A percentile compares a stretch with the other conserved stretches of the same genome.
Evolutionary conservation across 1,139 yeast species (phyloP).

Genomic region (Saccharomyces hybrid): DNA sequence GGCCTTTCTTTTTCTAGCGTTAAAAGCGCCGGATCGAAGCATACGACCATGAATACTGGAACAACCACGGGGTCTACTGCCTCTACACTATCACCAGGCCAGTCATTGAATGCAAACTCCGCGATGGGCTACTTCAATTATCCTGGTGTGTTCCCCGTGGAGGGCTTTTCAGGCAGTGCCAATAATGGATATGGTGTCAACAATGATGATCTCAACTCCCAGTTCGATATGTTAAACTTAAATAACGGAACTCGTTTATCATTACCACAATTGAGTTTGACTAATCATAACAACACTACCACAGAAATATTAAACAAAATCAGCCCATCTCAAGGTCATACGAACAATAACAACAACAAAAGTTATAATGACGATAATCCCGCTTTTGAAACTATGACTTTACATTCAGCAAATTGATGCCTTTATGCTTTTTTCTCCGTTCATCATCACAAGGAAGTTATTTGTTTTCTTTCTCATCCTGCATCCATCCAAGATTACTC

Average conservation of each 20-base stretch:
- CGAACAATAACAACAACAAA: conserved; percentile 2
- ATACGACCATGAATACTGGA: background rate
- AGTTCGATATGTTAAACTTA: conserved; percentile 26
- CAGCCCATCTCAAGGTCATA: background rate
- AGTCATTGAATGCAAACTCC: conserved; percentile 3
- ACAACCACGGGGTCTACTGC: conserved; percentile 1
- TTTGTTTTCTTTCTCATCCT: background rate
- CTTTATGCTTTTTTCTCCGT: background rate
- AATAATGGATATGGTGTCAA: conserved; percentile 12
- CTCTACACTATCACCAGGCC: conserved; percentile 2
- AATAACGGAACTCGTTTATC: conserved; percentile 29
- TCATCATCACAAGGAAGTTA: background rate
- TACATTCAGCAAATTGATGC: background rate
- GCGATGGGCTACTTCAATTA: conserved; percentile 23
- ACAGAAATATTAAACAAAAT: background rate
- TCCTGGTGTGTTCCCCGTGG: conserved; percentile 27
- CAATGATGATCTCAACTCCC: conserved; percentile 24
- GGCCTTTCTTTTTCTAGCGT: conserved; percentile 29
- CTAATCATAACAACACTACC: conserved; percentile 15
- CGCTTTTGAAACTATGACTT: background rate
- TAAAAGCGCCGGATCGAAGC: conserved; percentile 28
- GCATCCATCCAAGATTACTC: background rate
- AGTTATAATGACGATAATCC: conserved; percentile 2
- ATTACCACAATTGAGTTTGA: conserved; percentile 27
- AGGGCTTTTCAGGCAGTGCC: conserved; percentile 11